phyloP scores from a whole-genome alignment of 306 rosid genomes.

The Abrus pulchellus region DNA sequence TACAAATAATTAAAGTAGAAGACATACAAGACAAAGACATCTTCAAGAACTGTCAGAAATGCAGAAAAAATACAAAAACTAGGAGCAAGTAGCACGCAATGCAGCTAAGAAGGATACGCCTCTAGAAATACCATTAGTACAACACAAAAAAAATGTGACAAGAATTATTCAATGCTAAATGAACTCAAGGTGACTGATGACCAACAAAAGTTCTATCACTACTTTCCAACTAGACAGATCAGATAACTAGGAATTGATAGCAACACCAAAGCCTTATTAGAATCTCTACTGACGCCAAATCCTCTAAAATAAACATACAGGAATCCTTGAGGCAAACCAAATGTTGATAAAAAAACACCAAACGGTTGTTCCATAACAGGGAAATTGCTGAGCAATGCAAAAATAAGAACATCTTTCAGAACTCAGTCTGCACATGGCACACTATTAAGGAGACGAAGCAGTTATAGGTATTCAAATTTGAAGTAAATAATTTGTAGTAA shows the following conservation, averaged over 20 bases:
- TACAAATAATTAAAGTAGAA: too few relatives aligned
- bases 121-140: background rate
- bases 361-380: background rate
- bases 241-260: background rate
- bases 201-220: background rate
- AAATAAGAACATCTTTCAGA: background rate
- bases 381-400: background rate
- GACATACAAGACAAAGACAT: too few relatives aligned
- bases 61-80: background rate
- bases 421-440: background rate
- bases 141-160: background rate
- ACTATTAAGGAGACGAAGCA: background rate
- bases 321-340: background rate
- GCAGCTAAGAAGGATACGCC: background rate
- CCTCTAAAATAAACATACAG: background rate
- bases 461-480: background rate
- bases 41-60: too few relatives aligned
- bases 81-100: background rate
- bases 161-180: background rate
- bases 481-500: background rate
- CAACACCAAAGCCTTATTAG: background rate
- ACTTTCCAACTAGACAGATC: background rate
- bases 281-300: background rate
- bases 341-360: background rate
- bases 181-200: background rate